Conservation (phyloP, 805 yeast genomes). For the Yamadazyma endophytica region DNA sequence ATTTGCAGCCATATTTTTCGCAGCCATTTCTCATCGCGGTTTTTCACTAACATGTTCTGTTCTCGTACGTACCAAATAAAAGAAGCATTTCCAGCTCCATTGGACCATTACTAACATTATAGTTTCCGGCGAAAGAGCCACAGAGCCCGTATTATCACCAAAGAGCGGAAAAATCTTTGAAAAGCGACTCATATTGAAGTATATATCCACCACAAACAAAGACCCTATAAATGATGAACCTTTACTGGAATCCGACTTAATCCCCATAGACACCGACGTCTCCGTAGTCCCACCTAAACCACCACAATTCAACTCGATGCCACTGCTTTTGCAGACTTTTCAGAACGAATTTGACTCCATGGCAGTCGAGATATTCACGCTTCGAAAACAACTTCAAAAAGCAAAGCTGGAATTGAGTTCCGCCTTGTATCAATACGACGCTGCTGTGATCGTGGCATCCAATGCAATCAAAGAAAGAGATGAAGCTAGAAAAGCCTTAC, state of each 20-base stretch:
- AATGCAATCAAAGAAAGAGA: constrained; percentile 71
- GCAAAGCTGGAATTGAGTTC: constrained; percentile 71
- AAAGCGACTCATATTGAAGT: constrained; percentile 51
- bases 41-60: constrained; percentile 15
- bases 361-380: constrained; percentile 72
- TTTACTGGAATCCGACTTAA: constrained; percentile 53
- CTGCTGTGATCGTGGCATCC: constrained; percentile 84
- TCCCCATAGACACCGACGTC: constrained; percentile 27
- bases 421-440: constrained; percentile 82
- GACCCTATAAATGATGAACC: constrained; percentile 77
- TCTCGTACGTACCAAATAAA: constrained; percentile 19
- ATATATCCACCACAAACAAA: constrained; percentile 57
- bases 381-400: constrained; percentile 65
- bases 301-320: constrained; percentile 63
- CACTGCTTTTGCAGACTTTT: constrained; percentile 66
- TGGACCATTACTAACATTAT: constrained; percentile 16
- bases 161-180: constrained; percentile 72
- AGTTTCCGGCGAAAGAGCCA: constrained; percentile 67
- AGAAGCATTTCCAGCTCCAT: too few relatives aligned
- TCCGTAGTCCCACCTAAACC: constrained; percentile 35
- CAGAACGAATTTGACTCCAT: constrained; percentile 91
- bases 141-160: constrained; percentile 73
- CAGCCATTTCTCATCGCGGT: neutral
- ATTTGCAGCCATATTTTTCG: too few relatives aligned
- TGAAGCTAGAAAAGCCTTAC: constrained; percentile 63